Percentiles rank a stretch among this genome's conserved stretches.
Evolutionary conservation across 441 rosid species (phyloP).

Genomic region (Rhodomyrtus psidioides): DNA sequence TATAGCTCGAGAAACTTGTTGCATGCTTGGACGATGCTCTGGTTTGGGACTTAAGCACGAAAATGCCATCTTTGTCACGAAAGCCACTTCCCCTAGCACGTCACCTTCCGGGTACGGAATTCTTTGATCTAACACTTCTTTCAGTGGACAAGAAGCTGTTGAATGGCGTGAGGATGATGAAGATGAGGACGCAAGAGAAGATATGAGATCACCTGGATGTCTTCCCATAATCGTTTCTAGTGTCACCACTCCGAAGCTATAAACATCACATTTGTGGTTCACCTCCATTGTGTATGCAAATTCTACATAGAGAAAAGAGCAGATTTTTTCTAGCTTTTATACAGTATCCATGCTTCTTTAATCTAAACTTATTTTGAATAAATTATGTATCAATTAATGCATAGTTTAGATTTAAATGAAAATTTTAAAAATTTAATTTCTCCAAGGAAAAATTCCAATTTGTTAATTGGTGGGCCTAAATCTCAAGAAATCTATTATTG

Average conservation of each 20-base stretch:
- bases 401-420: not conserved
- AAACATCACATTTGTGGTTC: slow-evolving; percentile 30
- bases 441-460: not conserved
- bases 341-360: not conserved
- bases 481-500: not conserved
- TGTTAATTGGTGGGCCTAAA: not conserved
- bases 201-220: slow-evolving; percentile 21
- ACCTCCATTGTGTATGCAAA: slow-evolving; percentile 25
- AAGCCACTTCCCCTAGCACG: not conserved
- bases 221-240: slow-evolving; percentile 22
- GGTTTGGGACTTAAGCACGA: slow-evolving; percentile 16
- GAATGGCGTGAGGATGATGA: not conserved
- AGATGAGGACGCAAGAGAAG: not conserved
- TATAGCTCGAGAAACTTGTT: slow-evolving; percentile 1
- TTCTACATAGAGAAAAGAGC: slow-evolving; percentile 2
- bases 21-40: slow-evolving; percentile 22
- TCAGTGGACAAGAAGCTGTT: not conserved
- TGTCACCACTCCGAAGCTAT: slow-evolving; percentile 31
- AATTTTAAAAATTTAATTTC: not conserved
- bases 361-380: not conserved
- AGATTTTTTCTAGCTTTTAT: not conserved
- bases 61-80: slow-evolving; percentile 8
- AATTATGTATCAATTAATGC: not conserved
- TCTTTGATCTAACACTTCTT: slow-evolving; percentile 19
- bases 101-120: slow-evolving; percentile 6